Conservation (phyloP, 306 rosid species). For the Prunus armeniaca region DNA sequence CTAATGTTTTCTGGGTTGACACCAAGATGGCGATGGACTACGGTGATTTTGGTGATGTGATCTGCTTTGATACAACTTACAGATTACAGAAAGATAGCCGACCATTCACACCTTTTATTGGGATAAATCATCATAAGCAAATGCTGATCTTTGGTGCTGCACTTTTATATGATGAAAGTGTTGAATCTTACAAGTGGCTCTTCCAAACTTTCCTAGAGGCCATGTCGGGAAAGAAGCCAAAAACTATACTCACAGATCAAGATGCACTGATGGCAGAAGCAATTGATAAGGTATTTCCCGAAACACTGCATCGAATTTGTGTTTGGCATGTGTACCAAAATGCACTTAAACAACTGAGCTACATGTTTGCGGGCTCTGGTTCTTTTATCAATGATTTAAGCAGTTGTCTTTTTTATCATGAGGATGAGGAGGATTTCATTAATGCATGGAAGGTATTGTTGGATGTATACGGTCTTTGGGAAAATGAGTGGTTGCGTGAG, state of each 20-base stretch:
- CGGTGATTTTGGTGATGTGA: slow-evolving; percentile 54
- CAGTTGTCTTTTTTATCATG: slow-evolving; percentile 45
- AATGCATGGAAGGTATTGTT: slow-evolving; percentile 51
- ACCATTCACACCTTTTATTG: slow-evolving; percentile 48
- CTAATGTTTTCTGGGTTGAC: slow-evolving; percentile 60
- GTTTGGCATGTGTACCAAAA: slow-evolving; percentile 59
- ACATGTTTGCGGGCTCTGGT: slow-evolving; percentile 27
- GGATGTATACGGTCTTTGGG: slow-evolving; percentile 43
- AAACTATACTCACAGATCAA: slow-evolving; percentile 50
- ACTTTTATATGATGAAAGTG: slow-evolving; percentile 44
- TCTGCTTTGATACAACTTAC: slow-evolving; percentile 58
- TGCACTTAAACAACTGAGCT: slow-evolving; percentile 37
- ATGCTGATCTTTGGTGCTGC: slow-evolving; percentile 52
- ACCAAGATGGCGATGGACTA: slow-evolving; percentile 53
- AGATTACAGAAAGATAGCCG: slow-evolving; percentile 34
- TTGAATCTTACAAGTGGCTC: slow-evolving; percentile 54
- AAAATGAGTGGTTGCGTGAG: slow-evolving; percentile 41
- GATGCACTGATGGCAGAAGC: slow-evolving; percentile 42
- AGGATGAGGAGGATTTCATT: slow-evolving; percentile 55
- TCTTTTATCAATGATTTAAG: slow-evolving; percentile 44
- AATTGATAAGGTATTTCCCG: slow-evolving; percentile 25
- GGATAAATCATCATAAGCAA: slow-evolving; percentile 58
- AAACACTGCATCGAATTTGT: slow-evolving; percentile 41
- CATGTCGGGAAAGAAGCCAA: slow-evolving; percentile 54
- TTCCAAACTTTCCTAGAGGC: slow-evolving; percentile 45